A percentile compares a stretch with the other conserved stretches of the same genome.
phyloP scores from a whole-genome alignment of 305 asterid genomes.

The Fraxinus paxiana region DNA sequence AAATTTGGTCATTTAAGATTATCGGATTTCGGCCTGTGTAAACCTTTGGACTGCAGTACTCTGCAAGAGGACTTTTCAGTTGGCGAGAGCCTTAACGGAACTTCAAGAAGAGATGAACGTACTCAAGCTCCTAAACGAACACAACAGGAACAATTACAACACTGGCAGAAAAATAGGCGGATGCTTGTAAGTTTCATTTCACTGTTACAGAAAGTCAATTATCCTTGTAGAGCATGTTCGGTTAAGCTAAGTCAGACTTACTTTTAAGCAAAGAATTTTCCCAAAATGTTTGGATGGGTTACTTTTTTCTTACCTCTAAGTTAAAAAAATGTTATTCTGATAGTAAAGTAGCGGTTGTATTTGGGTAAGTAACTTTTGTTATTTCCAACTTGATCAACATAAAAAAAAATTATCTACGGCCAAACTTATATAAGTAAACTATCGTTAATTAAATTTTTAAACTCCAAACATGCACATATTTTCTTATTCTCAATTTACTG shows the following conservation, averaged over 20 bases:
- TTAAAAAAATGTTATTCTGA: not conserved
- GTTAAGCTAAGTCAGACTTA: not conserved
- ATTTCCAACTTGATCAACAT: not conserved
- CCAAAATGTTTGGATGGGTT: not conserved
- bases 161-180: slow-evolving; percentile 96
- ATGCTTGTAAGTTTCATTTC: slow-evolving; percentile 64
- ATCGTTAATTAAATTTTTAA: not conserved
- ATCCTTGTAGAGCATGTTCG: not conserved
- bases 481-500: not conserved
- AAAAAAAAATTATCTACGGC: not conserved
- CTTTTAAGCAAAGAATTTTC: not conserved
- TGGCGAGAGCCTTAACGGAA: slow-evolving; percentile 44
- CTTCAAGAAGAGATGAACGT: slow-evolving; percentile 45
- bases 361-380: not conserved
- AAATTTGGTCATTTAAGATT: slow-evolving; percentile 80
- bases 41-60: slow-evolving; percentile 86
- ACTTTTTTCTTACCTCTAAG: not conserved
- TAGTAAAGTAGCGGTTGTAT: not conserved
- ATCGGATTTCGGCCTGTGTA: slow-evolving; percentile 96
- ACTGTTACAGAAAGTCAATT: not conserved
- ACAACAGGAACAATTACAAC: slow-evolving; percentile 87
- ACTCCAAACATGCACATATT: not conserved
- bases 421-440: not conserved
- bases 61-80: slow-evolving; percentile 77
- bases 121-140: slow-evolving; percentile 72